These are phyloP conservation scores for Thielaviopsis euricoi DNA, from an alignment of 2,329 filamentous ascomycete species.

Conservation along the genomic window DNA sequence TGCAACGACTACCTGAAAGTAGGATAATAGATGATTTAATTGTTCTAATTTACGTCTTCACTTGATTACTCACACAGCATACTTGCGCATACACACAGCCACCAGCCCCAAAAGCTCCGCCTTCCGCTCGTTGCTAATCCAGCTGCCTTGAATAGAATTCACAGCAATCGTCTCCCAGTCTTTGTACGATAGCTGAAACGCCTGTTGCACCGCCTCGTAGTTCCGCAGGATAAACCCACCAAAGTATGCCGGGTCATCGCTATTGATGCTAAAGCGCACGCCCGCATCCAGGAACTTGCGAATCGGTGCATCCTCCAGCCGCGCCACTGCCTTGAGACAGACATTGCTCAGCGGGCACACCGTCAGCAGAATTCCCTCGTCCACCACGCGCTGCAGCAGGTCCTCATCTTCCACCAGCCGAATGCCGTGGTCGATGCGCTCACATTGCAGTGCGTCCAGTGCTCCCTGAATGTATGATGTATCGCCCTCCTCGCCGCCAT, in stretches of 20 bases:
- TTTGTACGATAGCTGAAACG: constrained; percentile 41
- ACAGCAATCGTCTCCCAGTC: constrained; percentile 52
- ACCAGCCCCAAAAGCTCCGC: constrained; percentile 34
- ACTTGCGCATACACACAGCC: constrained; percentile 13
- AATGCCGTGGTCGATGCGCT: constrained; percentile 62
- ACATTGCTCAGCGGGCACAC: constrained; percentile 64
- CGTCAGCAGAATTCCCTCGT: constrained; percentile 43
- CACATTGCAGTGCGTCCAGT: constrained; percentile 41
- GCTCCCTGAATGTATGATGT: constrained; percentile 47
- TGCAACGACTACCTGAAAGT: too few relatives aligned
- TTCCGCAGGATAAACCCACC: constrained; percentile 61
- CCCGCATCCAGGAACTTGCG: constrained; percentile 44
- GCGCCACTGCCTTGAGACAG: constrained; percentile 16
- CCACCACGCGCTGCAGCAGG: constrained; percentile 41
- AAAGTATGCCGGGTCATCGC: constrained; percentile 62
- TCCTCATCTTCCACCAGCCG: constrained; percentile 41
- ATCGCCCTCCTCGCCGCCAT: constrained; percentile 62
- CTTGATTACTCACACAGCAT: background rate
- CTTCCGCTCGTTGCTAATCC: constrained; percentile 51
- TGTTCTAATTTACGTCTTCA: too few relatives aligned
- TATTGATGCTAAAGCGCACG: constrained; percentile 56
- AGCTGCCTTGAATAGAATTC: constrained; percentile 49
- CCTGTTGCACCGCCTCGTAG: constrained; percentile 56
- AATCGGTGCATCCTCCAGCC: constrained; percentile 32
- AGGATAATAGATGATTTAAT: too few relatives aligned